A percentile compares a stretch with the other conserved stretches of the same genome.
phyloP scores from a whole-genome alignment of 169 alveolate species.

The Cryptosporidium tyzzeri region DNA sequence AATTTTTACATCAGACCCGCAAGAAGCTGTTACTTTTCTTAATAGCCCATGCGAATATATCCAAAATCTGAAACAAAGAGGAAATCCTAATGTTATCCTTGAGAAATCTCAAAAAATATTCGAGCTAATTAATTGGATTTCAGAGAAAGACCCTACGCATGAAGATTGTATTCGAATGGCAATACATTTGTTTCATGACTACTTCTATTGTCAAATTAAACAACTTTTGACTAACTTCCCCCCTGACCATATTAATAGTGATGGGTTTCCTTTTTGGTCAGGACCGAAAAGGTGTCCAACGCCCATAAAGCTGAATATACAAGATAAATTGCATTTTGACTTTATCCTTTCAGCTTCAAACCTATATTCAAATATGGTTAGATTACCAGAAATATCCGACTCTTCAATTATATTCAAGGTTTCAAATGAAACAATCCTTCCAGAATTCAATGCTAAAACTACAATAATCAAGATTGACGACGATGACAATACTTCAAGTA shows the following conservation, averaged over 20 bases:
- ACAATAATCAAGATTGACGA: constrained; percentile 87
- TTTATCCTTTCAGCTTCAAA: constrained; percentile 92
- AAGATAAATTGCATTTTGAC: constrained; percentile 87
- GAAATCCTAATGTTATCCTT: constrained; percentile 27
- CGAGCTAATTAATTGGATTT: constrained; percentile 45
- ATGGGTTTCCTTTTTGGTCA: constrained; percentile 97
- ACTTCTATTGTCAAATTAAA: constrained; percentile 91
- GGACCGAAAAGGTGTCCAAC: constrained; percentile 98
- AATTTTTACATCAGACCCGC: constrained; percentile 93
- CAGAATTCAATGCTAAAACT: constrained; percentile 78
- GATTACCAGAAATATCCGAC: constrained; percentile 80
- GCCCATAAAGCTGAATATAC: constrained; percentile 89
- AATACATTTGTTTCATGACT: constrained; percentile 86
- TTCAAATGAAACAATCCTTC: constrained; percentile 77
- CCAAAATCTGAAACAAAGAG: constrained; percentile 76
- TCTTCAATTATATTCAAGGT: constrained; percentile 67
- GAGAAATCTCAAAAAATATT: constrained; percentile 77
- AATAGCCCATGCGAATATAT: constrained; percentile 84
- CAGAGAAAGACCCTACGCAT: constrained; percentile 62
- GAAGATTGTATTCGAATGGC: constrained; percentile 87
- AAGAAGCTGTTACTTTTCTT: constrained; percentile 88
- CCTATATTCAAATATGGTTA: constrained; percentile 88
- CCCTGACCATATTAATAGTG: constrained; percentile 92
- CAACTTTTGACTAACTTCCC: constrained; percentile 96
- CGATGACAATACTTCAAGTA: constrained; percentile 82